Percentiles rank a stretch among this genome's conserved stretches.
phyloP scores from a whole-genome alignment of 768 basidiomycete species.

The Coprinellus aureogranulatus region DNA sequence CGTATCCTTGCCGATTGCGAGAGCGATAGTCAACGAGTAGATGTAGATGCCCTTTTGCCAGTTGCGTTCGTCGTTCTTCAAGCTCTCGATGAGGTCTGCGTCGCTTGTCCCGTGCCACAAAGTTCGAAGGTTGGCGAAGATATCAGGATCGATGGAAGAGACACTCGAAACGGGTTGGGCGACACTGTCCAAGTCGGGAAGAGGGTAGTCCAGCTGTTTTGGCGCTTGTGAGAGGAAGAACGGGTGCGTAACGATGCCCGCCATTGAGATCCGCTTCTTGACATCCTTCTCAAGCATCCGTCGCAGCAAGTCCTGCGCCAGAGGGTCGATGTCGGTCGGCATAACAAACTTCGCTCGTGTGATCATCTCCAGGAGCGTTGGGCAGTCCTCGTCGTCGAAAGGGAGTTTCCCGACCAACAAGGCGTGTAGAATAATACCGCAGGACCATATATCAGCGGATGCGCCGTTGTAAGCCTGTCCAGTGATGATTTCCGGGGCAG shows the following conservation, averaged over 20 bases:
- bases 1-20: constrained; percentile 73
- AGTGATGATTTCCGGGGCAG: constrained; percentile 86
- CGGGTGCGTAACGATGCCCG: constrained; percentile 75
- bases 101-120: constrained; percentile 87
- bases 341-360: constrained; percentile 70
- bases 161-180: constrained; percentile 62
- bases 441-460: constrained; percentile 94
- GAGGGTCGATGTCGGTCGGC: constrained; percentile 64
- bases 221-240: constrained; percentile 65
- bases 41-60: constrained; percentile 98
- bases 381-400: constrained; percentile 87
- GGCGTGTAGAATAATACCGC: constrained; percentile 89
- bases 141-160: constrained; percentile 80
- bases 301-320: constrained; percentile 73
- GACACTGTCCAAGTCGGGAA: constrained; percentile 65
- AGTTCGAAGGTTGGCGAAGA: constrained; percentile 85
- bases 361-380: constrained; percentile 77
- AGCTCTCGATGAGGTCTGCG: constrained; percentile 64
- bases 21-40: constrained; percentile 83
- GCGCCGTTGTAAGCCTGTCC: constrained; percentile 83
- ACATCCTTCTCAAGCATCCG: constrained; percentile 81
- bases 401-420: constrained; percentile 86
- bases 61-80: constrained; percentile 66
- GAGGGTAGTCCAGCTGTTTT: constrained; percentile 36
- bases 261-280: constrained; percentile 74